Conservation (phyloP, 2,329 filamentous ascomycete genomes). For the Coniosporium tulheliwenetii region DNA sequence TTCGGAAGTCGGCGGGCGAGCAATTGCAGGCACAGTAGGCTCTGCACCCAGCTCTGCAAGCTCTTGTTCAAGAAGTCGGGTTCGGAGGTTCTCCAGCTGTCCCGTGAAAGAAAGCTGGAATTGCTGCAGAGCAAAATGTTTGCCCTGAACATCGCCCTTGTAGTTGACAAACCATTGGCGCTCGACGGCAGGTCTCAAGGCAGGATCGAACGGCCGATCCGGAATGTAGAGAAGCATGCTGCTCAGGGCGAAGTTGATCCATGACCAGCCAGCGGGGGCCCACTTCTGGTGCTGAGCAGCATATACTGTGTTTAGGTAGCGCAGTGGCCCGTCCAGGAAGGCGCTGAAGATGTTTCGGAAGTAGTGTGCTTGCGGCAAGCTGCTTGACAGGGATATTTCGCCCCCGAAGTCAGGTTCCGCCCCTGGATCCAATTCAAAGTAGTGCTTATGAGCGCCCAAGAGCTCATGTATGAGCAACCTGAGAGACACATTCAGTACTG, state of each 20-base stretch:
- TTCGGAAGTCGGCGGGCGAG: conserved; percentile 53
- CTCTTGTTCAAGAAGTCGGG: conserved; percentile 46
- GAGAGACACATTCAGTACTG: too few species aligned
- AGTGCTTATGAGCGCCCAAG: too few species aligned
- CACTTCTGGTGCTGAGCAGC: neutral
- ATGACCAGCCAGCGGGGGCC: conserved; percentile 38
- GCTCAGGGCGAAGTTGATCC: conserved; percentile 61
- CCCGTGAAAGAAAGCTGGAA: conserved; percentile 58
- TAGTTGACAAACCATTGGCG: conserved; percentile 42
- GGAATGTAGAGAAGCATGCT: conserved; percentile 72
- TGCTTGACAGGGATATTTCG: too few species aligned
- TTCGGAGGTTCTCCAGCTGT: conserved; percentile 50
- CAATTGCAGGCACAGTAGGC: conserved; percentile 51
- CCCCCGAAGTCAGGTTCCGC: too few species aligned
- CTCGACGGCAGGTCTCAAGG: conserved; percentile 45
- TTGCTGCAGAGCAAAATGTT: conserved; percentile 42
- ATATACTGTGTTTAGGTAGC: neutral
- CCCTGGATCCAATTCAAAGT: too few species aligned
- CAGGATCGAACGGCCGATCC: conserved; percentile 73
- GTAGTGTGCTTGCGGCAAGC: too few species aligned
- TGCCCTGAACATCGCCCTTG: conserved; percentile 36
- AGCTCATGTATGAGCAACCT: too few species aligned
- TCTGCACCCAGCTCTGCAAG: conserved; percentile 48
- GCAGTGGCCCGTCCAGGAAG: conserved; percentile 1
- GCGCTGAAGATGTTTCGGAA: too few species aligned